phyloP scores from a whole-genome alignment of 768 basidiomycete genomes.

The Panus rudis region DNA sequence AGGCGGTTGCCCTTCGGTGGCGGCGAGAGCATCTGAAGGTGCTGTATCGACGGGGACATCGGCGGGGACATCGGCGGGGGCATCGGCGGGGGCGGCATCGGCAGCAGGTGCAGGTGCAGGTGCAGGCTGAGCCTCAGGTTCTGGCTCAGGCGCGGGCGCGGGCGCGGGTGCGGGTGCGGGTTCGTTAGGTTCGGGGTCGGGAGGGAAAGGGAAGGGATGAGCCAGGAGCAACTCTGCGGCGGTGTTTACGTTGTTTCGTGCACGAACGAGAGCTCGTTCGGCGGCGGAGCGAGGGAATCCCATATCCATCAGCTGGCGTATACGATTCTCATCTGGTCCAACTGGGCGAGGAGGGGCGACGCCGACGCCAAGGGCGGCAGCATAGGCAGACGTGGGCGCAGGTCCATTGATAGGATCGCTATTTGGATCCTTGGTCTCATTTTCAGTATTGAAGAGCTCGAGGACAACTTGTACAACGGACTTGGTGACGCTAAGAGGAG shows the following conservation, averaged over 20 bases:
- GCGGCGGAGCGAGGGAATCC: constrained; percentile 90
- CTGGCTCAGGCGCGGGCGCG: constrained; percentile 11
- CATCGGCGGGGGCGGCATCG: constrained; percentile 1
- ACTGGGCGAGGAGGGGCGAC: constrained; percentile 23
- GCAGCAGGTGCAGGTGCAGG: not conserved
- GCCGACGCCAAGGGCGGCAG: constrained; percentile 19
- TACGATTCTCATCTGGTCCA: constrained; percentile 67
- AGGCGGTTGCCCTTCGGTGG: constrained; percentile 7
- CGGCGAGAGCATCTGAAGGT: constrained; percentile 2
- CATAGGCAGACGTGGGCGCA: constrained; percentile 2
- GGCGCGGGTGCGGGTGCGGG: constrained; percentile 14
- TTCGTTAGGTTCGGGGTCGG: constrained; percentile 48
- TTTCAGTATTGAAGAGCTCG: constrained; percentile 78
- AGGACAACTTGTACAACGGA: constrained; percentile 72
- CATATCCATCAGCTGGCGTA: constrained; percentile 90
- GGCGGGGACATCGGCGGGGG: constrained; percentile 19
- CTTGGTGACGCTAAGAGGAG: constrained; percentile 69
- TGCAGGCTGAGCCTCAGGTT: constrained; percentile 3
- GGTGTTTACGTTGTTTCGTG: constrained; percentile 81
- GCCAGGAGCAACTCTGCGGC: constrained; percentile 84
- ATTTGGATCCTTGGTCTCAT: constrained; percentile 55
- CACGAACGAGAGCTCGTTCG: constrained; percentile 74
- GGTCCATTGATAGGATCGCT: constrained; percentile 26
- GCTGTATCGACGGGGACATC: constrained; percentile 23
- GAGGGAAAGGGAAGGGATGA: constrained; percentile 72